These are phyloP conservation scores for Penicillium waksmanii DNA, from an alignment of 495 filamentous ascomycete genomes.

Conservation along the genomic window DNA sequence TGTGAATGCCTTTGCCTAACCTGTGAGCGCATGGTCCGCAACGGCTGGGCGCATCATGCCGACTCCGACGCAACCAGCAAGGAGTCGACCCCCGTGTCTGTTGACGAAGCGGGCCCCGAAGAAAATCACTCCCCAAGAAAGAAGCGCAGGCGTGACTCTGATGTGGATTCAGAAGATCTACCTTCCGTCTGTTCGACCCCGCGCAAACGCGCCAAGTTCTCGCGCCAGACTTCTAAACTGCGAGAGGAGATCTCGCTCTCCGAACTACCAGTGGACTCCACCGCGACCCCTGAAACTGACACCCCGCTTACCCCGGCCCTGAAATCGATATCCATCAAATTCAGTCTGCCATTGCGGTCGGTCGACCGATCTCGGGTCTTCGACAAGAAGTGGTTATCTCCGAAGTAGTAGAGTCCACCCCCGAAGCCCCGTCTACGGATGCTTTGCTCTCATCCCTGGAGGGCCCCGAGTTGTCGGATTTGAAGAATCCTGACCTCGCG, in stretches of 20 bases:
- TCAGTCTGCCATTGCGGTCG: background rate
- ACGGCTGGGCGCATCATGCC: slow-evolving; percentile 72
- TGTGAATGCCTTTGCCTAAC: slow-evolving; percentile 91
- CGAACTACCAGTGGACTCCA: slow-evolving; percentile 29
- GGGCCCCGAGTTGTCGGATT: slow-evolving; percentile 4
- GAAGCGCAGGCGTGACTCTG: slow-evolving; percentile 49
- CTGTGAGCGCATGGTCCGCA: slow-evolving; percentile 74
- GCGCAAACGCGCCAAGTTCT: slow-evolving; percentile 43
- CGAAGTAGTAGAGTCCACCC: slow-evolving; percentile 8
- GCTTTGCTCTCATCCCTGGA: slow-evolving; percentile 9
- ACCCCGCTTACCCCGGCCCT: slow-evolving; percentile 20
- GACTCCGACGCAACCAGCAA: slow-evolving; percentile 44
- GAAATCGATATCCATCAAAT: slow-evolving; percentile 9
- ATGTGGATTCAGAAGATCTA: slow-evolving; percentile 40
- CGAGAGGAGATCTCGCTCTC: slow-evolving; percentile 43
- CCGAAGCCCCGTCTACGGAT: slow-evolving; percentile 9
- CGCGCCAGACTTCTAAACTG: slow-evolving; percentile 43
- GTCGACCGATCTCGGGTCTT: slow-evolving; percentile 21
- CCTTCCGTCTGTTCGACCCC: slow-evolving; percentile 34
- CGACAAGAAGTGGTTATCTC: slow-evolving; percentile 21
- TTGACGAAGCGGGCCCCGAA: slow-evolving; percentile 29
- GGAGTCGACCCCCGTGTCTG: slow-evolving; percentile 39
- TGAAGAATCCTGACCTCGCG: slow-evolving; percentile 1
- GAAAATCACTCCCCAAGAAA: slow-evolving; percentile 26
- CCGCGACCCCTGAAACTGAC: slow-evolving; percentile 20